Conservation (phyloP, 1,284 basidiomycete species). For the Austropuccinia psidii region DNA sequence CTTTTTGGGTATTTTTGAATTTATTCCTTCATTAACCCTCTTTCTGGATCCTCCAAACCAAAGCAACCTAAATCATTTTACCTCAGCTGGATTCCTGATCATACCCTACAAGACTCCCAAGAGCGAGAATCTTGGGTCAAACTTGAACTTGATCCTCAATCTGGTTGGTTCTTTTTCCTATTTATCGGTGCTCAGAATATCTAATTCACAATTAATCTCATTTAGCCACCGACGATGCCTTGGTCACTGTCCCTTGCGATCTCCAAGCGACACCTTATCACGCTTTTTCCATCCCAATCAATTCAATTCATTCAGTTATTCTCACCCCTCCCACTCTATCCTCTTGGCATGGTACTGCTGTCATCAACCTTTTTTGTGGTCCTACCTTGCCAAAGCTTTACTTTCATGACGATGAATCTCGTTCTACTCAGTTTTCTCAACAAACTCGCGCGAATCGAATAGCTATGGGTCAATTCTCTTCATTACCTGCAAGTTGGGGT, state of each 20-base stretch:
- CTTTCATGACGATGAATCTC: conserved; percentile 93
- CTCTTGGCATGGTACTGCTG: conserved; percentile 67
- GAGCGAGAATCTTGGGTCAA: conserved; percentile 30
- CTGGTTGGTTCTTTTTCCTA: too few relatives aligned
- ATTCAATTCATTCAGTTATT: conserved; percentile 79
- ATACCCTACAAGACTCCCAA: conserved; percentile 56
- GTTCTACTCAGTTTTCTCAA: conserved; percentile 52
- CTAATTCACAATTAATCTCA: too few relatives aligned
- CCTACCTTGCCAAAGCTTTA: conserved; percentile 80
- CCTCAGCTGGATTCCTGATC: conserved; percentile 72
- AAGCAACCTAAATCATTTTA: conserved; percentile 26
- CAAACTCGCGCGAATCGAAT: conserved; percentile 40
- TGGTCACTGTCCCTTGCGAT: conserved; percentile 29
- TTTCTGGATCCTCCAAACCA: background rate
- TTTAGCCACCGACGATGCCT: conserved; percentile 22
- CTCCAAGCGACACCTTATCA: conserved; percentile 55
- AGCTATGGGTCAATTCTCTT: conserved; percentile 39
- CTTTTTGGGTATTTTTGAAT: background rate
- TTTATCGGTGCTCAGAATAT: too few relatives aligned
- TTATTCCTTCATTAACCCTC: background rate
- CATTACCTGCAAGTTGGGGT: conserved; percentile 55
- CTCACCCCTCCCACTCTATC: conserved; percentile 74
- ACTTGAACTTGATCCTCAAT: conserved; percentile 16
- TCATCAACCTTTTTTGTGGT: conserved; percentile 75
- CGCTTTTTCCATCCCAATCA: conserved; percentile 84